Conservation (phyloP, 2,329 filamentous ascomycete species). For the Phialophora chinensis region DNA sequence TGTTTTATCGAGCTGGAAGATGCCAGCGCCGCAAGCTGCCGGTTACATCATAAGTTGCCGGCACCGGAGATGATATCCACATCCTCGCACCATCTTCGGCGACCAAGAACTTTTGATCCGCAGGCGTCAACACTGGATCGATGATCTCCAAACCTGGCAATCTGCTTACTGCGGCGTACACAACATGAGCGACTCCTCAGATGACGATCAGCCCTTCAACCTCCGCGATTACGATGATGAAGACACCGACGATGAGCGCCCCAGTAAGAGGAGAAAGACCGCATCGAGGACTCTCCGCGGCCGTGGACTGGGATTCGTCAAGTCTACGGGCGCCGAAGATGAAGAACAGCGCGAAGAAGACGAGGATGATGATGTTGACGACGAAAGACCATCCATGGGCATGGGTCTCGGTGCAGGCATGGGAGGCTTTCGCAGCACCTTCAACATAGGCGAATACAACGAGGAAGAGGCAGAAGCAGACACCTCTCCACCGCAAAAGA, state of each 20-base stretch:
- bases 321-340: constrained; percentile 32
- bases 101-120: not conserved
- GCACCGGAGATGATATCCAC: not conserved
- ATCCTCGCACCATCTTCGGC: not conserved
- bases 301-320: constrained; percentile 40
- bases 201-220: constrained; percentile 40
- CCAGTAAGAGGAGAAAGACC: constrained; percentile 39
- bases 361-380: constrained; percentile 38
- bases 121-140: not conserved
- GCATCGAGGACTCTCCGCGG: constrained; percentile 33
- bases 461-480: constrained; percentile 28
- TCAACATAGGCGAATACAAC: constrained; percentile 39
- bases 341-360: constrained; percentile 32
- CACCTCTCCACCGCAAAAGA: constrained; percentile 21
- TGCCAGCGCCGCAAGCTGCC: not conserved
- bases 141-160: not conserved
- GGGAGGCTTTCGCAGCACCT: constrained; percentile 37
- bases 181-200: constrained; percentile 41
- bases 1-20: not conserved
- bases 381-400: constrained; percentile 34
- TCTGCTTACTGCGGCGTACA: not conserved
- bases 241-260: constrained; percentile 40
- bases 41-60: not conserved
- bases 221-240: constrained; percentile 40
- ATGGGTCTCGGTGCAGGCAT: constrained; percentile 28